Percentiles rank a stretch among this genome's conserved stretches.
These are phyloP conservation scores for Lipomyces sp. DNA, from an alignment of 805 yeast species.

Conservation along the genomic window DNA sequence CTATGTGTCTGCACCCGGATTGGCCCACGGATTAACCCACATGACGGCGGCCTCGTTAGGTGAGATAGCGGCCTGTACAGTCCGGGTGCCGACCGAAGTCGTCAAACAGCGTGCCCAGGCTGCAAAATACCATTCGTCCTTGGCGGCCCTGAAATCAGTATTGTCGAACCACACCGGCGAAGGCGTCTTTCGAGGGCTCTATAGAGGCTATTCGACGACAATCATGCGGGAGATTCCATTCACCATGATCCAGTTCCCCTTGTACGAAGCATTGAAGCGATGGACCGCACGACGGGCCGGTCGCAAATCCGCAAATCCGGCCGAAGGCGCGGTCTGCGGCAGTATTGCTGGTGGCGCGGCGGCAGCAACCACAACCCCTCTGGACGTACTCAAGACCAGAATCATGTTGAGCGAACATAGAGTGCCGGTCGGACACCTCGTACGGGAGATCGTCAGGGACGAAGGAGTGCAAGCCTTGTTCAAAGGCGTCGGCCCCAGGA, in stretches of 20 bases:
- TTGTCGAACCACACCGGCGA: slow-evolving; percentile 72
- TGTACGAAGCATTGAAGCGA: slow-evolving; percentile 81
- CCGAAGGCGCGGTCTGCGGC: slow-evolving; percentile 87
- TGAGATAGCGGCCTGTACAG: slow-evolving; percentile 89
- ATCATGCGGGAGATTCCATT: slow-evolving; percentile 95
- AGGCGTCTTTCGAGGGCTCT: slow-evolving; percentile 76
- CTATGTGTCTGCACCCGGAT: slow-evolving; percentile 7
- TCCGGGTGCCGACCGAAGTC: slow-evolving; percentile 96
- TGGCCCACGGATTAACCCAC: slow-evolving; percentile 59
- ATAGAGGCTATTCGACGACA: slow-evolving; percentile 93
- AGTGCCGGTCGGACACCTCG: slow-evolving; percentile 54
- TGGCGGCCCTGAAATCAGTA: slow-evolving; percentile 67
- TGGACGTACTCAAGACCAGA: slow-evolving; percentile 92
- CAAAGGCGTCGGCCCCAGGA: slow-evolving; percentile 91
- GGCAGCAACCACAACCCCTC: slow-evolving; percentile 92
- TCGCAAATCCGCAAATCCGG: slow-evolving; percentile 56
- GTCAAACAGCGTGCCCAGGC: slow-evolving; percentile 95
- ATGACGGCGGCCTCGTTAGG: slow-evolving; percentile 90
- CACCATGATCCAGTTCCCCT: slow-evolving; percentile 92
- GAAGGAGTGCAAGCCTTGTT: slow-evolving; percentile 78
- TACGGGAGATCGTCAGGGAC: slow-evolving; percentile 59
- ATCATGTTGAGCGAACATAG: slow-evolving; percentile 72
- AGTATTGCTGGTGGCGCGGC: slow-evolving; percentile 94
- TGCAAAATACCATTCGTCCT: slow-evolving; percentile 59
- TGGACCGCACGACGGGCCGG: slow-evolving; percentile 55